These are phyloP conservation scores for Rhizopus sp. DNA, from an alignment of 371 early-diverging fungal species.

Conservation along the genomic window DNA sequence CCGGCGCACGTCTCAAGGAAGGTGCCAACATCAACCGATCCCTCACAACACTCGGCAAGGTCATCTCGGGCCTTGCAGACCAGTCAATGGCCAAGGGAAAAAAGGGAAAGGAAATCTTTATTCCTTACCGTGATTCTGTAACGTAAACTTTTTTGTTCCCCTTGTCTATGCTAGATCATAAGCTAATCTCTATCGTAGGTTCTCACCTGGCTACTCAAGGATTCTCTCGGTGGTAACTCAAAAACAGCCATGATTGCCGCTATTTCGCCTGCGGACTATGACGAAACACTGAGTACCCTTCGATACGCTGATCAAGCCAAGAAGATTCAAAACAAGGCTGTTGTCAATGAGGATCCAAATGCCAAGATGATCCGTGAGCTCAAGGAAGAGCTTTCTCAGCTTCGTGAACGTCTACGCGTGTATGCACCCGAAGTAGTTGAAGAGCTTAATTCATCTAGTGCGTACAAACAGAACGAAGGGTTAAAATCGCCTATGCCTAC, in stretches of 20 bases:
- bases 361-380: conserved; percentile 84
- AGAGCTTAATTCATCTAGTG: conserved; percentile 14
- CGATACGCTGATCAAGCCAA: conserved; percentile 96
- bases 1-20: conserved; percentile 95
- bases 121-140: conserved; percentile 90
- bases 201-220: conserved; percentile 94
- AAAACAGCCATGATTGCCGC: conserved; percentile 94
- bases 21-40: conserved; percentile 98
- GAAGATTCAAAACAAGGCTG: conserved; percentile 88
- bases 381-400: conserved; percentile 76
- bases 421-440: conserved; percentile 63
- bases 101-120: conserved; percentile 62
- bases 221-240: conserved; percentile 92
- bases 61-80: conserved; percentile 94
- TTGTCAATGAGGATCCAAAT: conserved; percentile 91
- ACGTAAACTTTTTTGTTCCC: background rate
- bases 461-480: conserved; percentile 5
- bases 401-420: conserved; percentile 65
- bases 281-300: conserved; percentile 93
- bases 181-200: conserved; percentile 29
- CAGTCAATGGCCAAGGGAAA: conserved; percentile 55
- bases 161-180: background rate
- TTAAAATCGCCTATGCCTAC: conserved; percentile 14
- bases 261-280: conserved; percentile 78
- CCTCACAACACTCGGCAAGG: conserved; percentile 95